These are phyloP conservation scores for Colletotrichum phormii DNA, from an alignment of 2,329 filamentous ascomycete species.

Conservation along the genomic window DNA sequence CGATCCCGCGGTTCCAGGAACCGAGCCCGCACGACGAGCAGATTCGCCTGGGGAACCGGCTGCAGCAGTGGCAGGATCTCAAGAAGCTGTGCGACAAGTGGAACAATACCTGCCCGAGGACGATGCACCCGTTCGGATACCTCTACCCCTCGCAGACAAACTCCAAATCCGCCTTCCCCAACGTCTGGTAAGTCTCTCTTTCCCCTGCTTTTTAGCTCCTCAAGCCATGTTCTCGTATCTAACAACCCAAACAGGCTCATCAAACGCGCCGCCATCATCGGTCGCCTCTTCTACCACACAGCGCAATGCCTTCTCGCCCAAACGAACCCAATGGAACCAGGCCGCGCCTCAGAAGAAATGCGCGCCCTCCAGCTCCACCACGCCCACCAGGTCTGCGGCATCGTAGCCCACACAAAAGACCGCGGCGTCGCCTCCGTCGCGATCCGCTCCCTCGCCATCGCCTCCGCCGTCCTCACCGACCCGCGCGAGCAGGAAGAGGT, in stretches of 20 bases:
- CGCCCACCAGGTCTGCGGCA: conserved; percentile 88
- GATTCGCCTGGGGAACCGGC: conserved; percentile 70
- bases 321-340: conserved; percentile 76
- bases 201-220: neutral
- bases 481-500: conserved; percentile 84
- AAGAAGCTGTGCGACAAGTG: conserved; percentile 86
- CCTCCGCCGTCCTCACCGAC: conserved; percentile 77
- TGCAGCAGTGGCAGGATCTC: conserved; percentile 82
- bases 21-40: conserved; percentile 72
- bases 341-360: conserved; percentile 73
- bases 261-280: conserved; percentile 84
- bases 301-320: conserved; percentile 84
- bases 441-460: conserved; percentile 82
- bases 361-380: conserved; percentile 77
- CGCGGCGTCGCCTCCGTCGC: conserved; percentile 82
- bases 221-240: neutral
- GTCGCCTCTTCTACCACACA: conserved; percentile 89
- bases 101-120: conserved; percentile 81
- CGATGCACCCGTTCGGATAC: conserved; percentile 89
- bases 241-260: conserved; percentile 69
- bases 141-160: conserved; percentile 75
- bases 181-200: conserved; percentile 75
- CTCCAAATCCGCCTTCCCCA: conserved; percentile 82
- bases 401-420: conserved; percentile 87
- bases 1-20: conserved; percentile 71